Base-by-base conservation (phyloP, 495 filamentous ascomycete species). In the Penicillium chermesinum region DNA sequence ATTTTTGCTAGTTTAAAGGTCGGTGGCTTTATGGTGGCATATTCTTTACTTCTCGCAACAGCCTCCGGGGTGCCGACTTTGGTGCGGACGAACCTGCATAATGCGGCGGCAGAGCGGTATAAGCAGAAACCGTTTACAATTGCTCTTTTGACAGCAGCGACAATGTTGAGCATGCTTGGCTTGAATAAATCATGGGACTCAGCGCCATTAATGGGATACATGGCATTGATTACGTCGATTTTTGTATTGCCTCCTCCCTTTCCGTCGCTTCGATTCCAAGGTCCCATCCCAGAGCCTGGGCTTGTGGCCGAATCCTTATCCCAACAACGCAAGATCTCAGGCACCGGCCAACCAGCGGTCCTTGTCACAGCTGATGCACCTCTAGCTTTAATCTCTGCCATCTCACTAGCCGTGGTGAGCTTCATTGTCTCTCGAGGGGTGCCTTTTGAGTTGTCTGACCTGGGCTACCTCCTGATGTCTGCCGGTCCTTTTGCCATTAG, bases 1-100 rank as follows among this genome's bases (percentile, higher is more conserved):
- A 75, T 80, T 48, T 82, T 79, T 50, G 78, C 80, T 16, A 55
- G 75, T 0, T 60, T 80, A 53, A 73, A 80, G 30, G 58, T 83
- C 15, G 81, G 81, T 17, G 79, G 74, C 5, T 67, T 75, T 44
- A 59, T 77, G 20, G 74, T 77, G 8, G 74, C 75, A 7, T 66
- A 82, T 22, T 47, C 73, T 3, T 51, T 83, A 27, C 60, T 80
- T 32, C 61, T 74, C 34, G 69, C 71, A 38, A 46, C 69, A 2
- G 71, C 73, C 20, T 68, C 74, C 19, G 69, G 70, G 1, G 22
- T 73, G 13, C 66, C 72, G 10, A 58, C 53, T 18, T 7, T 70
- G n/a, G 22, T 67, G 9, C 38, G 43, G 14, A 8, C 34, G 7
- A 32, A 46, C 15, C 33, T 54, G 2, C 48, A 49, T 7, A 42